Conservation (phyloP, 768 basidiomycete species). For the Rhodotorula kratochvilovae region DNA sequence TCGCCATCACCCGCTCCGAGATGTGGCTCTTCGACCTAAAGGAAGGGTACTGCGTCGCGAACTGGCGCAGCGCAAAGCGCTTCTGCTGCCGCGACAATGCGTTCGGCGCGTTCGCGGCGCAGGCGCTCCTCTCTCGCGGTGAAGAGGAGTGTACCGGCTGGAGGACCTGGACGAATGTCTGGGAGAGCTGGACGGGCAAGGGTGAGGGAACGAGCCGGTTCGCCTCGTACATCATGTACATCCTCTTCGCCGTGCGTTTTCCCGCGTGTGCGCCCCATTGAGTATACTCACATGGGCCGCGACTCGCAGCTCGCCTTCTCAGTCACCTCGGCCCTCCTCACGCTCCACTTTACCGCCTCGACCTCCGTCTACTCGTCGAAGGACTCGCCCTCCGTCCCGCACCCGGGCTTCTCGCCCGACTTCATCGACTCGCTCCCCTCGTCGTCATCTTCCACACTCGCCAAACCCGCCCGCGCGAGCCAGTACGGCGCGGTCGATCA, state of each 20-base stretch:
- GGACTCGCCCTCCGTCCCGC: conserved; percentile 58
- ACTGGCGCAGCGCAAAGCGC: conserved; percentile 68
- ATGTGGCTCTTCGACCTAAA: conserved; percentile 87
- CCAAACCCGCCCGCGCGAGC: background rate
- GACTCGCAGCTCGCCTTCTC: conserved; percentile 66
- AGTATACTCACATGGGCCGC: too few species aligned
- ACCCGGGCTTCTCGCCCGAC: conserved; percentile 5
- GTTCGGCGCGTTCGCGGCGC: background rate
- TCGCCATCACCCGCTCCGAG: conserved; percentile 72
- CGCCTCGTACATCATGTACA: conserved; percentile 66
- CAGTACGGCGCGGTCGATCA: background rate
- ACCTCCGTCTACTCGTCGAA: conserved; percentile 82
- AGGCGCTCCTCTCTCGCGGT: conserved; percentile 7
- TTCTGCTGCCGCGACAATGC: conserved; percentile 66
- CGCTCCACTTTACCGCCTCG: conserved; percentile 79
- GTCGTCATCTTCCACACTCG: background rate
- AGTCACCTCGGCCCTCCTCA: conserved; percentile 67
- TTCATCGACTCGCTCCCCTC: background rate
- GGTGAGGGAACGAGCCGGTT: conserved; percentile 44
- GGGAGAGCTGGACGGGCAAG: conserved; percentile 48
- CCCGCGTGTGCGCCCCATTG: background rate
- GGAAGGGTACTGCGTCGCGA: conserved; percentile 72
- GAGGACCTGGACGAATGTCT: conserved; percentile 67
- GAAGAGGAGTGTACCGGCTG: conserved; percentile 61
- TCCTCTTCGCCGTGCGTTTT: conserved; percentile 66